Percentiles rank a stretch among this genome's conserved stretches.
phyloP scores from a whole-genome alignment of 2,329 filamentous ascomycete genomes.

The Grosmannia penicillata region DNA sequence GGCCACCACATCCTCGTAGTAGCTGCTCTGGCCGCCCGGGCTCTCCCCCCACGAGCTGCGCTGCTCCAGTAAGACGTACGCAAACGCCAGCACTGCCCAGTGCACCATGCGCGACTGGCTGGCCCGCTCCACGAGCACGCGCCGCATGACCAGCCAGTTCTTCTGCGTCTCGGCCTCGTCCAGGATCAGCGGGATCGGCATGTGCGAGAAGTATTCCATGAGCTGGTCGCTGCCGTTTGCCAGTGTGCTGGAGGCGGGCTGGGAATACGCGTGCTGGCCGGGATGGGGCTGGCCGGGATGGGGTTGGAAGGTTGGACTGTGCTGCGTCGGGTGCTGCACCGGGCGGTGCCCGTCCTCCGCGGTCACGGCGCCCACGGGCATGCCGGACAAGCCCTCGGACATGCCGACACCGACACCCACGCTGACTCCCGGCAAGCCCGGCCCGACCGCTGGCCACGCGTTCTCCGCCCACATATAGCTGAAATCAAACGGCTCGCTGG shows the following conservation, averaged over 20 bases:
- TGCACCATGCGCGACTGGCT: slow-evolving; percentile 29
- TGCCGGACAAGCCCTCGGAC: not conserved
- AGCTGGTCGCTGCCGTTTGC: slow-evolving; percentile 20
- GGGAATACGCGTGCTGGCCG: too few relatives aligned
- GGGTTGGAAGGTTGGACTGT: not conserved
- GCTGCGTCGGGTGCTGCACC: not conserved
- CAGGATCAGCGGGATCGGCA: slow-evolving; percentile 35
- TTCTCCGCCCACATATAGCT: slow-evolving; percentile 24
- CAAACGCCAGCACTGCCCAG: slow-evolving; percentile 35
- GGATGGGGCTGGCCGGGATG: too few relatives aligned
- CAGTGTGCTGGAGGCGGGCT: slow-evolving; percentile 8
- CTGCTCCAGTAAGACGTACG: slow-evolving; percentile 26
- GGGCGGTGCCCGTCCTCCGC: too few relatives aligned
- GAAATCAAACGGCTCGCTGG: slow-evolving; percentile 30
- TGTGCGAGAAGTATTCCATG: slow-evolving; percentile 31
- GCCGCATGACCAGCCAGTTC: slow-evolving; percentile 33
- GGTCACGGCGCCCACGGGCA: too few relatives aligned
- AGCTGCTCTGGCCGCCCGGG: slow-evolving; percentile 19
- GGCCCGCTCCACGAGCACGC: slow-evolving; percentile 32
- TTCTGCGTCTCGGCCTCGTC: slow-evolving; percentile 36
- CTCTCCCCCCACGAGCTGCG: slow-evolving; percentile 17
- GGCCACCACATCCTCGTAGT: slow-evolving; percentile 21
- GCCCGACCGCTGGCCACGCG: too few relatives aligned
- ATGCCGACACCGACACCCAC: slow-evolving; percentile 1
- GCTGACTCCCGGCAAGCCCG: too few relatives aligned